These are phyloP conservation scores for Glycine tomentella DNA, from an alignment of 306 rosid species.

Conservation along the genomic window DNA sequence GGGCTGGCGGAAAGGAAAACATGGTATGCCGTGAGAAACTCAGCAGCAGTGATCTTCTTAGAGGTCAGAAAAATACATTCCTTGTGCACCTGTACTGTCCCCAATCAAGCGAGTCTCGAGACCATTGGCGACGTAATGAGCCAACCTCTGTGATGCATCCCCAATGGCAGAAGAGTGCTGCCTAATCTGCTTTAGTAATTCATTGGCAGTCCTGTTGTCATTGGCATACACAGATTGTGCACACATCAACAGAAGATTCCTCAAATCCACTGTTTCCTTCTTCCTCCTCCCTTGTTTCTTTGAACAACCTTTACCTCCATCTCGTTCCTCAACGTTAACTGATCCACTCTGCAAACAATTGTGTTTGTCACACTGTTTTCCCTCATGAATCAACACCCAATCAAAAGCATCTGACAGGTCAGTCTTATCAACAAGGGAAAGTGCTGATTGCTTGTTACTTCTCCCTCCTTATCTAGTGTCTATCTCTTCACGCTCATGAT, in stretches of 20 bases:
- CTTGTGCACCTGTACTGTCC: constrained; percentile 54
- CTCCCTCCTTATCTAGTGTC: constrained; percentile 39
- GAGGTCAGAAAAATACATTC: constrained; percentile 44
- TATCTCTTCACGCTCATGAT: constrained; percentile 45
- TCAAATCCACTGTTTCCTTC: constrained; percentile 69
- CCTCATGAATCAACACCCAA: constrained; percentile 47
- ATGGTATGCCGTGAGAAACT: constrained; percentile 64
- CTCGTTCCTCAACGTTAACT: not conserved
- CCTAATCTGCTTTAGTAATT: constrained; percentile 68
- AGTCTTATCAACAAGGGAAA: constrained; percentile 46
- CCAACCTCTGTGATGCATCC: constrained; percentile 70
- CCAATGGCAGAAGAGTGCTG: constrained; percentile 70
- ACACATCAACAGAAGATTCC: constrained; percentile 62
- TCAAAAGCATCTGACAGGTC: constrained; percentile 62
- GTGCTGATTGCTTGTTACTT: constrained; percentile 61
- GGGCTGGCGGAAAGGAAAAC: constrained; percentile 53
- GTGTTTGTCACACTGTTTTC: constrained; percentile 23
- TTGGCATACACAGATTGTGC: constrained; percentile 69
- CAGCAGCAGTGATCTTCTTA: constrained; percentile 57
- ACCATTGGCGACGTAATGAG: constrained; percentile 69
- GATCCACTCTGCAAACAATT: constrained; percentile 8
- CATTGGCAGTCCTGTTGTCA: constrained; percentile 63
- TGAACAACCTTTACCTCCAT: constrained; percentile 25
- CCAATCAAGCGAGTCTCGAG: constrained; percentile 76
- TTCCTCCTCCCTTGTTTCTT: constrained; percentile 50